phyloP scores from a whole-genome alignment of 768 basidiomycete species.

The Amylocystis lapponica region DNA sequence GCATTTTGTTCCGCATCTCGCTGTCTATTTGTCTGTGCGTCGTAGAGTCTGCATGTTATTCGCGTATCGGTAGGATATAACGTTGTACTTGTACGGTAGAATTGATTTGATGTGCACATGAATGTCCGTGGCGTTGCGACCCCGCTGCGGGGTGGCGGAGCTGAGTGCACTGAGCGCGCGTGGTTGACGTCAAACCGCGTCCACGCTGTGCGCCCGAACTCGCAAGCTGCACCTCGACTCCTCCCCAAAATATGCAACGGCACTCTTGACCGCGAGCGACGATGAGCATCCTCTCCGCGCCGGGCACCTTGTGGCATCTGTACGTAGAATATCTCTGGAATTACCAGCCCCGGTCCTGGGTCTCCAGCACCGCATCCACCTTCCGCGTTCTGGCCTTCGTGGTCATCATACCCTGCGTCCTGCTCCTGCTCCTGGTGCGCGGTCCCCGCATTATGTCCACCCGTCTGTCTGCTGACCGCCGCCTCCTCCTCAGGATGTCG shows the following conservation, averaged over 20 bases:
- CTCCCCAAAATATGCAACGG: slow-evolving; percentile 3
- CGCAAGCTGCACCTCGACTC: no score
- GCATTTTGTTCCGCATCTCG: slow-evolving; percentile 9
- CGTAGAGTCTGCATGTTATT: slow-evolving; percentile 15
- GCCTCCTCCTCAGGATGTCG: slow-evolving; percentile 51
- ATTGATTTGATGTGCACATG: slow-evolving; percentile 2
- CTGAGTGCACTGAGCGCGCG: neutral
- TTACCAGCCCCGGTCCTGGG: slow-evolving; percentile 62
- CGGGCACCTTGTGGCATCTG: slow-evolving; percentile 45
- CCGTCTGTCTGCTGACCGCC: slow-evolving; percentile 2
- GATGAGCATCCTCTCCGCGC: slow-evolving; percentile 27
- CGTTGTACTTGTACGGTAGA: slow-evolving; percentile 17
- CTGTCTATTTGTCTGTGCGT: slow-evolving; percentile 7
- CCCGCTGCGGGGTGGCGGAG: neutral
- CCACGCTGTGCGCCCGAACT: no score
- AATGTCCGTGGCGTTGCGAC: neutral
- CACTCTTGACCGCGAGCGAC: slow-evolving; percentile 5
- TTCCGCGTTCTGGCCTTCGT: slow-evolving; percentile 61
- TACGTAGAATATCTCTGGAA: slow-evolving; percentile 62
- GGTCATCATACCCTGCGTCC: slow-evolving; percentile 41
- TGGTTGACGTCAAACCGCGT: no score
- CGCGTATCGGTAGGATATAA: slow-evolving; percentile 9
- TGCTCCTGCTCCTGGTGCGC: slow-evolving; percentile 60
- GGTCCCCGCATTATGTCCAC: neutral
- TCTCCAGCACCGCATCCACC: slow-evolving; percentile 54